A percentile compares a stretch with the other conserved stretches of the same genome.
phyloP scores from a whole-genome alignment of 2,329 filamentous ascomycete genomes.

The Septoria petroselini region DNA sequence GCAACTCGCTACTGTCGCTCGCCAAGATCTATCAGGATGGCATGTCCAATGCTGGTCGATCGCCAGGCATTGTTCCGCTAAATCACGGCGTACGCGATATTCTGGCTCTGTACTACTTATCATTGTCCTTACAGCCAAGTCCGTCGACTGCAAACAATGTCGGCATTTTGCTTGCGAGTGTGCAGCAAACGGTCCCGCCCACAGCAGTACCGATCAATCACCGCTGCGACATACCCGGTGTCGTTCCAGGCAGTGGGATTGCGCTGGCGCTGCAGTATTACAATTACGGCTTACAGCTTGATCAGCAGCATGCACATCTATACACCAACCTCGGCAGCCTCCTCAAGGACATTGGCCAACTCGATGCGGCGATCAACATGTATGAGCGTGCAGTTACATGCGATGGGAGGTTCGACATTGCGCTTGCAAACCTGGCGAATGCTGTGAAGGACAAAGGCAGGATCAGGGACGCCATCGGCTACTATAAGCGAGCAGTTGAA shows the following conservation, averaged over 20 bases:
- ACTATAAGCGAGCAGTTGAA: constrained; percentile 84
- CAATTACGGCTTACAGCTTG: constrained; percentile 84
- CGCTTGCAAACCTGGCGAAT: constrained; percentile 91
- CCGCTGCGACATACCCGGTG: constrained; percentile 62
- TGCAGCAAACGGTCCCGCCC: constrained; percentile 65
- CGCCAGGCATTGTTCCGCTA: constrained; percentile 34
- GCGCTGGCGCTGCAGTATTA: constrained; percentile 89
- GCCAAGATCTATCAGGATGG: constrained; percentile 98
- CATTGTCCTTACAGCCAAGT: constrained; percentile 87
- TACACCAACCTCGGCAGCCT: constrained; percentile 96
- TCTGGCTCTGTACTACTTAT: constrained; percentile 90
- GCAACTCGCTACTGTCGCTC: constrained; percentile 88
- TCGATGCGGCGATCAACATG: constrained; percentile 90
- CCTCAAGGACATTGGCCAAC: constrained; percentile 91
- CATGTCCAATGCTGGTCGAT: constrained; percentile 69
- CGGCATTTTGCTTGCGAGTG: constrained; percentile 90
- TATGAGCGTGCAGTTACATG: constrained; percentile 92
- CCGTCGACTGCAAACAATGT: constrained; percentile 98
- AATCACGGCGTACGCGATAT: constrained; percentile 85
- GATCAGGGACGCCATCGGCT: constrained; percentile 85
- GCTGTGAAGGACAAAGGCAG: constrained; percentile 95
- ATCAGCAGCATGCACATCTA: constrained; percentile 86
- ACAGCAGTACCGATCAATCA: constrained; percentile 33
- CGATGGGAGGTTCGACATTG: constrained; percentile 94
- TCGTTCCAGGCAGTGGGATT: constrained; percentile 80